Evolutionary conservation across 2,329 filamentous ascomycete species (phyloP), one percentile per base, ranked within the genome.

Genomic region (Talaromyces piceae): DNA sequence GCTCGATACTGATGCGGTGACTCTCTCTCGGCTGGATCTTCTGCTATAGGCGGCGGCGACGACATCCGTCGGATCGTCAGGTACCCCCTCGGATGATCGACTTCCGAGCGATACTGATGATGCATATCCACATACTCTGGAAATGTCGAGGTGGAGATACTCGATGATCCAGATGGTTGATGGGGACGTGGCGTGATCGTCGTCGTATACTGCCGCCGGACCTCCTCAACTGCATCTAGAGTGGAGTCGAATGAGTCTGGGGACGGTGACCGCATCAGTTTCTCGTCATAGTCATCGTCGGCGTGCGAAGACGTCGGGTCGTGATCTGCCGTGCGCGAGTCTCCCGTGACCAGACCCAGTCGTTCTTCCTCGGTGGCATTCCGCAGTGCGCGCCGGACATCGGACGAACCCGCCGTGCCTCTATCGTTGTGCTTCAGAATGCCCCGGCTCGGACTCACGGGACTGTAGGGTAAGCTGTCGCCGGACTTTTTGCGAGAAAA

Each of bases 301-400:
- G 53, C 45, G 11, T 51, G 26, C n/a, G 30, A 25, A n/a, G n/a
- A n/a, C n/a, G n/a, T n/a, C n/a, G n/a, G n/a, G n/a, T n/a, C n/a
- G 26, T 37, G 30, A 11, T 46, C 49, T 9, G 47, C 30, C 33
- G 51, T 45, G 5, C 57, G 61, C 6, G 75, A 77, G 62, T 89
- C 86, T 23, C 87, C 86, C 59, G 85, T 86, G n/a, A 95, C 89
- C 4, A 95, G 78, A 0, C 89, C 90, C 5, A 91, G 68, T 16
- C 81, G 76, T 69, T 95, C 90, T 70, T 95, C 90, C 65, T 95
- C 90, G 0, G 87, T 91, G 2, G 80, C 80, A 41, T 74, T 75
- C 58, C 78, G 79, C 41, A 67, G 56, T 13, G 56, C 59, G 25
- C 57, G 58, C 16, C 52, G 48, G 20, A 46, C 56, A 56, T 49